These are phyloP conservation scores for Fusarium oligoseptatum DNA, from an alignment of 2,329 filamentous ascomycete species.

Conservation along the genomic window DNA sequence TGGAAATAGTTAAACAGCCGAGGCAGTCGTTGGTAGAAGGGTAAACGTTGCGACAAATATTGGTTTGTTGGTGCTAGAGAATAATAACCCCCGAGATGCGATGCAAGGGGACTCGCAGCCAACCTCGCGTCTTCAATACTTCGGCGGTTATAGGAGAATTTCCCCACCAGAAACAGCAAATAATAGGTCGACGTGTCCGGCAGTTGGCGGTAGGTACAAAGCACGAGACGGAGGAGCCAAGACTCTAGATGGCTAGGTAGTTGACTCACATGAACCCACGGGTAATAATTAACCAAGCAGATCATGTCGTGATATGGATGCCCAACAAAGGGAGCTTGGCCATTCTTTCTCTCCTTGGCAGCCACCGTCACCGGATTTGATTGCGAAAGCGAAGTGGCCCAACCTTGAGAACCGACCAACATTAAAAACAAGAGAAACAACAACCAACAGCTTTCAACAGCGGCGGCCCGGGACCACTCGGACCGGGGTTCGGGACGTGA, in stretches of 20 bases:
- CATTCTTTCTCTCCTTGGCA: not conserved
- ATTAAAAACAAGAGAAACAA: not conserved
- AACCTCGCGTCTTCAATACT: not conserved
- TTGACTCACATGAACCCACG: slow-evolving; percentile 2
- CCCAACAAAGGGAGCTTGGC: not conserved
- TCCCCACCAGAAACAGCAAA: not conserved
- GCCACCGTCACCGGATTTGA: not conserved
- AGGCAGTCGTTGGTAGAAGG: not conserved
- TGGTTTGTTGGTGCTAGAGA: not conserved
- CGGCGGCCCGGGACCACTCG: slow-evolving; percentile 27
- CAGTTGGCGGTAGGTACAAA: not conserved
- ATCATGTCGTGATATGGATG: slow-evolving; percentile 3
- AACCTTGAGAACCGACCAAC: slow-evolving; percentile 18
- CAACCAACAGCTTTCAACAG: slow-evolving; percentile 19
- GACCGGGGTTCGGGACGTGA: slow-evolving; percentile 22
- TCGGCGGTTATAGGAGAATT: slow-evolving; percentile 2
- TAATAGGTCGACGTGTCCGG: not conserved
- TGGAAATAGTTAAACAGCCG: slow-evolving; percentile 14
- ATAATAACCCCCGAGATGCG: not conserved
- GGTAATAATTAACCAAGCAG: not conserved
- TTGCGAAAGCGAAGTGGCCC: not conserved
- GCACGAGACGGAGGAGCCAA: not conserved
- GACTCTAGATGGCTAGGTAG: not conserved
- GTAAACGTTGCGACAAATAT: not conserved
- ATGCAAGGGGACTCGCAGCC: slow-evolving; percentile 23